A percentile compares a stretch with the other conserved stretches of the same genome.
Evolutionary conservation across 805 yeast genomes (phyloP).

Genomic region (Saturnispora dispora): DNA sequence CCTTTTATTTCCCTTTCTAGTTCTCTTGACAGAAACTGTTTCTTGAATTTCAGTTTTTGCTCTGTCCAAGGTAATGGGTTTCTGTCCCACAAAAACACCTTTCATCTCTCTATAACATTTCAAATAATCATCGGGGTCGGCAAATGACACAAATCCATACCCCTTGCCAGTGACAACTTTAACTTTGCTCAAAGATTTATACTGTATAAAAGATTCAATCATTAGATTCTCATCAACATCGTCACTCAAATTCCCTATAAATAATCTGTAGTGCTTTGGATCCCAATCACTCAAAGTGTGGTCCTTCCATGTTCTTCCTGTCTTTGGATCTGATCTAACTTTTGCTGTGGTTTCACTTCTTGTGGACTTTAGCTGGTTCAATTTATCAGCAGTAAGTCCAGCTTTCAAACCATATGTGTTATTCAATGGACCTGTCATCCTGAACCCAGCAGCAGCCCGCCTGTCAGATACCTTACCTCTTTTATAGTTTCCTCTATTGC

Average conservation of each 20-base stretch:
- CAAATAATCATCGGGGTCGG: slow-evolving; percentile 55
- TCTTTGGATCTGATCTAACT: slow-evolving; percentile 31
- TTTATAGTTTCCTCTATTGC: slow-evolving; percentile 8
- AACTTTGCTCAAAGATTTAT: slow-evolving; percentile 45
- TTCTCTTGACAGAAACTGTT: neutral
- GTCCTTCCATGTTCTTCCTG: slow-evolving; percentile 43
- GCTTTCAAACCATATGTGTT: slow-evolving; percentile 25
- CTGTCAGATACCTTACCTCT: slow-evolving; percentile 41
- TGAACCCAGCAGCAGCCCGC: slow-evolving; percentile 42
- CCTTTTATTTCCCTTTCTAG: neutral
- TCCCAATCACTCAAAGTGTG: slow-evolving; percentile 49
- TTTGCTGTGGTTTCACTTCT: slow-evolving; percentile 25
- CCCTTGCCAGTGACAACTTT: slow-evolving; percentile 62
- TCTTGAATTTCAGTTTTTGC: slow-evolving; percentile 38
- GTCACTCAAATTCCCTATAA: slow-evolving; percentile 65
- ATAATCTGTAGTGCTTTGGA: slow-evolving; percentile 59
- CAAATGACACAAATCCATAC: slow-evolving; percentile 67
- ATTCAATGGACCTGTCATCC: slow-evolving; percentile 25
- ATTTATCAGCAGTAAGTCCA: slow-evolving; percentile 23
- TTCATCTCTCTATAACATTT: slow-evolving; percentile 67
- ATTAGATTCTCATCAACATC: slow-evolving; percentile 56
- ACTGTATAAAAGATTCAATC: slow-evolving; percentile 45
- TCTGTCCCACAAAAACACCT: slow-evolving; percentile 66
- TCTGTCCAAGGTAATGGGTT: slow-evolving; percentile 60
- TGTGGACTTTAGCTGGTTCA: neutral